phyloP scores from a whole-genome alignment of 805 yeast genomes.

The Wickerhamia fluorescens region DNA sequence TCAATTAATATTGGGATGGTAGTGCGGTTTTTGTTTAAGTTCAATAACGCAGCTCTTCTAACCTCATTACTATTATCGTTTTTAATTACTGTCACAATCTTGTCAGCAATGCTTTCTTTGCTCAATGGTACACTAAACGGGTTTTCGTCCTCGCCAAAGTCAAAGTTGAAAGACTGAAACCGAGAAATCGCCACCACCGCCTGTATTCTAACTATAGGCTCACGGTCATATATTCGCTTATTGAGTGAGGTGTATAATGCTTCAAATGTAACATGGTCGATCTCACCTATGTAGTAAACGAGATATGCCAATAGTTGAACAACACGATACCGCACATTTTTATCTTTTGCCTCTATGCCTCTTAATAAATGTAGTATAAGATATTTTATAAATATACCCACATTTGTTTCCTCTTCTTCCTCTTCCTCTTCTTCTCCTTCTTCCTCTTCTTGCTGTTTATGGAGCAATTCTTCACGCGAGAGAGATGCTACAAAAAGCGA shows the following conservation, averaged over 20 bases:
- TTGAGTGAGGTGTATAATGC: constrained; percentile 53
- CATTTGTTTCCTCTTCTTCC: constrained; percentile 29
- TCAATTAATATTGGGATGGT: constrained; percentile 60
- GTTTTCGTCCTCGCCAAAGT: constrained; percentile 26
- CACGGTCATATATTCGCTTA: constrained; percentile 66
- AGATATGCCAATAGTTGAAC: constrained; percentile 68
- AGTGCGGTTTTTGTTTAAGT: constrained; percentile 47
- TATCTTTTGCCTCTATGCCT: constrained; percentile 73
- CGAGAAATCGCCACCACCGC: constrained; percentile 75
- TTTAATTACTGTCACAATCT: constrained; percentile 38
- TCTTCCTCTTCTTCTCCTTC: constrained; percentile 23
- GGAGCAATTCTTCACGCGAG: constrained; percentile 24
- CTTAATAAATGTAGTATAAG: constrained; percentile 62
- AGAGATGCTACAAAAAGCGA: constrained; percentile 48
- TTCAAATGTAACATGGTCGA: constrained; percentile 66
- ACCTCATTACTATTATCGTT: constrained; percentile 86
- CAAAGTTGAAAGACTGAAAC: constrained; percentile 47
- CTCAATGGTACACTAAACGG: constrained; percentile 8
- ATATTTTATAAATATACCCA: constrained; percentile 49
- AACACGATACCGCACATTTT: constrained; percentile 71
- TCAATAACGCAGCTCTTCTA: constrained; percentile 73
- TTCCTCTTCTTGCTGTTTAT: constrained; percentile 10
- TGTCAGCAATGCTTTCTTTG: constrained; percentile 6
- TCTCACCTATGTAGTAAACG: constrained; percentile 65
- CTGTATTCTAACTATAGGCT: constrained; percentile 71